Evolutionary conservation across 192 early-diverging fungal genomes (phyloP).

Genomic region (Funneliformis mosseae): DNA sequence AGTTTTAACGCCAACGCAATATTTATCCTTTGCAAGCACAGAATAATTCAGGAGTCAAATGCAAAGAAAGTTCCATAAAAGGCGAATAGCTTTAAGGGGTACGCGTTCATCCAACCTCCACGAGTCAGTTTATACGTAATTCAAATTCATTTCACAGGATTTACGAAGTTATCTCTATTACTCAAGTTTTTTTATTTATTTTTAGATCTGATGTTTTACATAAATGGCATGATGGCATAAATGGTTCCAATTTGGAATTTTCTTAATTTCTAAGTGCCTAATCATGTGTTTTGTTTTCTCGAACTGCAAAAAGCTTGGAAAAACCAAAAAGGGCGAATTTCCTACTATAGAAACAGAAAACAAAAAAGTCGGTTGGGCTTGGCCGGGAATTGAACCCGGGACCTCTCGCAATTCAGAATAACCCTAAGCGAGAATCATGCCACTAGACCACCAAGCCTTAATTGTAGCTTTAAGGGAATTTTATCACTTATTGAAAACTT

Average conservation of each 20-base stretch:
- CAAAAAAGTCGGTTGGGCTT: conserved; percentile 20
- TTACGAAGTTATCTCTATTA: too few species aligned
- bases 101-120: neutral
- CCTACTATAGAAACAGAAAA: neutral
- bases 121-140: neutral
- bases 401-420: conserved; percentile 18
- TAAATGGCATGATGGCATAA: too few species aligned
- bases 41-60: neutral
- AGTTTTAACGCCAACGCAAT: neutral
- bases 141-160: too few species aligned
- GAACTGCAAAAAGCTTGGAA: too few species aligned
- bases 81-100: neutral
- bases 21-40: neutral
- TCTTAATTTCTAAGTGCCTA: too few species aligned
- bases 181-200: too few species aligned
- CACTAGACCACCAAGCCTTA: conserved; percentile 34
- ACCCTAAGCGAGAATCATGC: conserved; percentile 31
- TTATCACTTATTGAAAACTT: neutral
- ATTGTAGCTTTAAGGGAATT: neutral
- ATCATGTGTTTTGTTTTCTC: too few species aligned
- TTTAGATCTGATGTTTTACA: too few species aligned
- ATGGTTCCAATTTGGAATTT: too few species aligned
- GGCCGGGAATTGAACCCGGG: conserved; percentile 34
- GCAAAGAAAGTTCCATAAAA: neutral
- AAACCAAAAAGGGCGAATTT: neutral